Conservation (phyloP, 202 grass and related monocot genomes). For the Sporobolus alterniflorus region DNA sequence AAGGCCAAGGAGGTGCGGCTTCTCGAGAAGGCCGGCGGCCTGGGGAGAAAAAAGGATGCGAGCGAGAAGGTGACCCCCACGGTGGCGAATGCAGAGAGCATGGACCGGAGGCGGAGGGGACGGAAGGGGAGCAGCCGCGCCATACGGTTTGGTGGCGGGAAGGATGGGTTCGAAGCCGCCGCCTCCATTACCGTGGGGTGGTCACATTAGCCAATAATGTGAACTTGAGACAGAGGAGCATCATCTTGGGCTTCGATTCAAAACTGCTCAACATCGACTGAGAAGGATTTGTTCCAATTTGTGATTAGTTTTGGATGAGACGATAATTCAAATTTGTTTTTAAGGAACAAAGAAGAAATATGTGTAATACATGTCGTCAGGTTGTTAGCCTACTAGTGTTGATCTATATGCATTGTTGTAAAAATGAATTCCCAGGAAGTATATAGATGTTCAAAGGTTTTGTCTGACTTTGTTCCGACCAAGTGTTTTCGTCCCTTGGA, state of each 20-base stretch:
- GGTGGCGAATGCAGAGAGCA: conserved; percentile 31
- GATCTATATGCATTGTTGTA: conserved; percentile 27
- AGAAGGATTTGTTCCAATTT: not conserved
- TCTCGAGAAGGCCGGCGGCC: conserved; percentile 35
- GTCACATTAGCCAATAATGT: conserved; percentile 29
- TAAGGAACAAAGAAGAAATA: conserved; percentile 5
- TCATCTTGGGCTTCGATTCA: not conserved
- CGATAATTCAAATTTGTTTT: conserved; percentile 13
- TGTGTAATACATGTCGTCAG: not conserved
- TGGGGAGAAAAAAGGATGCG: conserved; percentile 16
- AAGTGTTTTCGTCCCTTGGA: too few species aligned
- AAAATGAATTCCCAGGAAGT: conserved; percentile 12
- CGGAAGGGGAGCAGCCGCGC: conserved; percentile 43
- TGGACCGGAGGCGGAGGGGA: conserved; percentile 36
- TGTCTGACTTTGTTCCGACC: too few species aligned
- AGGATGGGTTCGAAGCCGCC: conserved; percentile 49
- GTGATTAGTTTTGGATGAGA: conserved; percentile 44
- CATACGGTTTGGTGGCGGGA: conserved; percentile 53
- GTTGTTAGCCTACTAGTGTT: not conserved
- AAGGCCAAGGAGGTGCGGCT: conserved; percentile 51
- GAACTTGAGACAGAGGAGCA: not conserved
- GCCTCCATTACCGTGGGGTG: conserved; percentile 31
- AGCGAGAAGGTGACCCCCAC: conserved; percentile 25
- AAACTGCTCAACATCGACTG: not conserved
- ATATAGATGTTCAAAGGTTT: not conserved